A percentile compares a stretch with the other conserved stretches of the same genome.
These are phyloP conservation scores for Globisporangium middletonii DNA, from an alignment of 352 stramenopile species.

Conservation along the genomic window DNA sequence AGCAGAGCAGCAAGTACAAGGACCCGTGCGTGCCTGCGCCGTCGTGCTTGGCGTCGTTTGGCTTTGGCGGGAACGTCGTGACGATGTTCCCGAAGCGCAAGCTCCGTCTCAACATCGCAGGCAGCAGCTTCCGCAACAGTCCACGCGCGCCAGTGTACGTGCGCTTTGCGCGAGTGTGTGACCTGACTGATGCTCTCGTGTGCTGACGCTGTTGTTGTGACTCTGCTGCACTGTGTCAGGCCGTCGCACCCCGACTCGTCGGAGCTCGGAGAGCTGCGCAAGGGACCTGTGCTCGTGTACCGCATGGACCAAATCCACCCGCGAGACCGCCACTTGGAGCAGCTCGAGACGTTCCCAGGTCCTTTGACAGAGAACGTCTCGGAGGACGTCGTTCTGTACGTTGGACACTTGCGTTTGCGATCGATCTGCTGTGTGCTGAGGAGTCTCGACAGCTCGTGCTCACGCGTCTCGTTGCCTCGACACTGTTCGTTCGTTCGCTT, in stretches of 20 bases:
- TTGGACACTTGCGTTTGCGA: neutral
- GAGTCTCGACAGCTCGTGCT: neutral
- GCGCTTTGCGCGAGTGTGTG: slow-evolving; percentile 1
- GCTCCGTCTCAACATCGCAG: slow-evolving; percentile 60
- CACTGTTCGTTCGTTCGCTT: neutral
- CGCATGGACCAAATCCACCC: slow-evolving; percentile 76
- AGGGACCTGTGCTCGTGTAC: slow-evolving; percentile 77
- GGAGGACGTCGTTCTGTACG: slow-evolving; percentile 57
- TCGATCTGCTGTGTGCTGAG: neutral
- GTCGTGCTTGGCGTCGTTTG: slow-evolving; percentile 75
- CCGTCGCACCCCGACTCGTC: slow-evolving; percentile 45
- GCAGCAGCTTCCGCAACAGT: slow-evolving; percentile 56
- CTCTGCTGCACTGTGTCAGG: slow-evolving; percentile 18
- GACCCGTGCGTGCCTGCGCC: slow-evolving; percentile 69
- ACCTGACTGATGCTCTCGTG: neutral
- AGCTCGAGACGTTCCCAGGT: slow-evolving; percentile 73
- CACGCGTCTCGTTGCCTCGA: neutral
- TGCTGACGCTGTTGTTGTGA: too few species aligned
- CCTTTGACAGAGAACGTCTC: slow-evolving; percentile 56
- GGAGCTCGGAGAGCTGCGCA: slow-evolving; percentile 60
- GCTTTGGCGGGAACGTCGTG: slow-evolving; percentile 85
- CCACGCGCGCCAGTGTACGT: slow-evolving; percentile 50
- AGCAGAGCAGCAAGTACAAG: slow-evolving; percentile 76
- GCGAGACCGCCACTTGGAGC: slow-evolving; percentile 56
- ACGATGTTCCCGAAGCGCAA: slow-evolving; percentile 88